Evolutionary conservation across 495 filamentous ascomycete species (phyloP).

Genomic region (Pseudotulostoma volvatum): DNA sequence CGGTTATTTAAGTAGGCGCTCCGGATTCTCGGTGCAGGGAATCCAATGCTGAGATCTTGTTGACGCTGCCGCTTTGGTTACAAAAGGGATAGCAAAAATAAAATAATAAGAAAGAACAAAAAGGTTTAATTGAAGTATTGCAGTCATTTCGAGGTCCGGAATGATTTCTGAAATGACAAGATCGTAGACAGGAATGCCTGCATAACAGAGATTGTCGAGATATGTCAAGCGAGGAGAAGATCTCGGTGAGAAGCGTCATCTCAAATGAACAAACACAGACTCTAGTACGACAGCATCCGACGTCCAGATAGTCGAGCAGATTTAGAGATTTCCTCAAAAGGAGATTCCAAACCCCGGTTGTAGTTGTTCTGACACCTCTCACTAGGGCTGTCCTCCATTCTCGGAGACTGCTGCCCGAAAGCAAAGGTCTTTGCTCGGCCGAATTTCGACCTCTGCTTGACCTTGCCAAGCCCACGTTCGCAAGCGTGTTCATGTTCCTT

Average conservation of each 20-base stretch:
- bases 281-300: slow-evolving; percentile 57
- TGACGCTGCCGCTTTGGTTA: too few species aligned
- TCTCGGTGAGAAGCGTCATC: not conserved
- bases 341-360: slow-evolving; percentile 25
- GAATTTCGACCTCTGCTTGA: slow-evolving; percentile 68
- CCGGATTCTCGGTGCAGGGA: not conserved
- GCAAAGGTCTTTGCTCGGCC: slow-evolving; percentile 86
- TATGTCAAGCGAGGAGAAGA: not conserved
- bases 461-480: slow-evolving; percentile 81
- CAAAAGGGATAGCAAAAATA: not conserved
- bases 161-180: not conserved
- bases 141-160: not conserved
- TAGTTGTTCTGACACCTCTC: slow-evolving; percentile 37
- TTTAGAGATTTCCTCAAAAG: slow-evolving; percentile 38
- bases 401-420: slow-evolving; percentile 53
- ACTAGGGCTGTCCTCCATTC: slow-evolving; percentile 69
- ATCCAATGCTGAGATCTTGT: too few species aligned
- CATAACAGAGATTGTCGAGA: not conserved
- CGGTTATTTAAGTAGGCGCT: not conserved
- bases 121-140: not conserved
- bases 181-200: not conserved
- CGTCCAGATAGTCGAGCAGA: slow-evolving; percentile 40
- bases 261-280: not conserved
- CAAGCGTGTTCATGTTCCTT: slow-evolving; percentile 80
- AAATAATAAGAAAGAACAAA: not conserved